Conservation (phyloP, 441 rosid genomes). For the Geranium incanum region DNA sequence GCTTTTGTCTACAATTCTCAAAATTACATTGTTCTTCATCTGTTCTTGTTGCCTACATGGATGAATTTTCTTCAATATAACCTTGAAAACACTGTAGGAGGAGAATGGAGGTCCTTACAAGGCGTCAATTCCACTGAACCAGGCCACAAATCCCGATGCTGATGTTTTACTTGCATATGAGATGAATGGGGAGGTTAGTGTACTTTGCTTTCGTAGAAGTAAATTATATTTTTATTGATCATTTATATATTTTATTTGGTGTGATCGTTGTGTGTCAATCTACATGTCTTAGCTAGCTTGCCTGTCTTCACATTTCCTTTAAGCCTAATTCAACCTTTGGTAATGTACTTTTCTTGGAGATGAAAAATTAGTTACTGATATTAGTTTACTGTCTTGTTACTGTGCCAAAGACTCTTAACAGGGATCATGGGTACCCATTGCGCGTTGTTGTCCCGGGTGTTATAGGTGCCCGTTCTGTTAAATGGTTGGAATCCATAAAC, state of each 20-base stretch:
- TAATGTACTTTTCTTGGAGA: neutral
- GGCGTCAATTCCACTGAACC: slow-evolving; percentile 84
- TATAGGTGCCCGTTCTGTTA: slow-evolving; percentile 97
- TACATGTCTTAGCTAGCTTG: neutral
- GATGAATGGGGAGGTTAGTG: slow-evolving; percentile 90
- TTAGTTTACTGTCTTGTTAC: slow-evolving; percentile 14
- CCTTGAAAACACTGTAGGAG: slow-evolving; percentile 43
- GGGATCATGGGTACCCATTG: slow-evolving; percentile 93
- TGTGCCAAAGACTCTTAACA: slow-evolving; percentile 55
- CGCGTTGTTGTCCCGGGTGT: slow-evolving; percentile 94
- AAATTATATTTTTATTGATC: slow-evolving; percentile 2
- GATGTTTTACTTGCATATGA: slow-evolving; percentile 96
- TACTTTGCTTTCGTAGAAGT: neutral
- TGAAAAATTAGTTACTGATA: slow-evolving; percentile 11
- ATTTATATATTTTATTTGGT: neutral
- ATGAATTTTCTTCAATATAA: neutral
- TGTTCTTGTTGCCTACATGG: neutral
- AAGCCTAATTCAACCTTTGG: neutral
- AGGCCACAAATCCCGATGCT: slow-evolving; percentile 87
- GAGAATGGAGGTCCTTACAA: slow-evolving; percentile 97
- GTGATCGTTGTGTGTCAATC: neutral
- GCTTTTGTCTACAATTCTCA: slow-evolving; percentile 10
- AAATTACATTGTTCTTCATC: slow-evolving; percentile 2
- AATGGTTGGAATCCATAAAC: slow-evolving; percentile 86
- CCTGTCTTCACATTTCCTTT: neutral